phyloP scores from a whole-genome alignment of 306 rosid species.

The Inga laurina region DNA sequence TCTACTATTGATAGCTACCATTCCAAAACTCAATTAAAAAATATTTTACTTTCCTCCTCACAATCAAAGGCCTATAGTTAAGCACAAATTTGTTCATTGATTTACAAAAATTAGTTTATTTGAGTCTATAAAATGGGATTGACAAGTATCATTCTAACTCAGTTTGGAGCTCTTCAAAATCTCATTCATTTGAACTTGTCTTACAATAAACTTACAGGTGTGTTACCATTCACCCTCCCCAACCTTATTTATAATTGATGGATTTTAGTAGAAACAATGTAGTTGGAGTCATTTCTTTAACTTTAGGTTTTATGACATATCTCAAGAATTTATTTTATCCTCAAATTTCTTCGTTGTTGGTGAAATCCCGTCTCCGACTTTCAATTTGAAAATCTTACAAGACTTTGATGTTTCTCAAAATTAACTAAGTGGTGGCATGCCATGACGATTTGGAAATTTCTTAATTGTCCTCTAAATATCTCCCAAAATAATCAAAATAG shows the following conservation, averaged over 20 bases:
- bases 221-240: too few species aligned
- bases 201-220: not conserved
- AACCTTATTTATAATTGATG: too few species aligned
- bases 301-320: too few species aligned
- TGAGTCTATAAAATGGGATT: not conserved
- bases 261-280: too few species aligned
- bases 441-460: not conserved
- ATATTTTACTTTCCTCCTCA: too few species aligned
- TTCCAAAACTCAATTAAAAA: too few species aligned
- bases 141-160: not conserved
- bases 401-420: not conserved
- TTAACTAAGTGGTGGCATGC: not conserved
- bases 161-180: not conserved
- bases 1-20: too few species aligned
- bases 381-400: not conserved
- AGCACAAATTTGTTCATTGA: too few species aligned
- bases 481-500: too few species aligned
- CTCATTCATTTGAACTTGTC: not conserved
- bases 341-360: not conserved
- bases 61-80: too few species aligned
- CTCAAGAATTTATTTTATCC: not conserved
- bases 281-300: too few species aligned
- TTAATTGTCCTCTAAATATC: not conserved
- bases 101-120: too few species aligned
- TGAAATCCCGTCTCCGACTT: not conserved